These are phyloP conservation scores for Cytospora piceae DNA, from an alignment of 2,329 filamentous ascomycete species.

Conservation along the genomic window DNA sequence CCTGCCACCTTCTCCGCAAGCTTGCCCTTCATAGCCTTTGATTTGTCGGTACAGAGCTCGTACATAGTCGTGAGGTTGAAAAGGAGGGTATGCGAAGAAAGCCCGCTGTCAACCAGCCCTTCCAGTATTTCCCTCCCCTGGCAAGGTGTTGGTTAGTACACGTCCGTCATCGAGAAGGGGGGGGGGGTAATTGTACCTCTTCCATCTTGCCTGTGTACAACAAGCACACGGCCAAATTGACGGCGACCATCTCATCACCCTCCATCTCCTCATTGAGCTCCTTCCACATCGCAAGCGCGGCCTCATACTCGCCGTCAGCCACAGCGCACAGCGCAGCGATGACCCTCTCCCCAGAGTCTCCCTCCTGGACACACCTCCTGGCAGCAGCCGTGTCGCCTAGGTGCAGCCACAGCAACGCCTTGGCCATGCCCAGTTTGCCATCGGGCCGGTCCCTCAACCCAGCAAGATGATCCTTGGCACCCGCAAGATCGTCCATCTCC, in stretches of 20 bases:
- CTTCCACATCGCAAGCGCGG: constrained; percentile 67
- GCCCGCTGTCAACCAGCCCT: constrained; percentile 61
- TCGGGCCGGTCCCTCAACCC: constrained; percentile 52
- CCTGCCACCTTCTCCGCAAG: constrained; percentile 72
- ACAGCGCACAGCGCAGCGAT: constrained; percentile 74
- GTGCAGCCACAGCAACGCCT: constrained; percentile 74
- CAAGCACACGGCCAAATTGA: constrained; percentile 83
- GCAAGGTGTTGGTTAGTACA: constrained; percentile 33
- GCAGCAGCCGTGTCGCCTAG: constrained; percentile 77
- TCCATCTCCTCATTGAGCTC: constrained; percentile 46
- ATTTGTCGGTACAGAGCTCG: constrained; percentile 83
- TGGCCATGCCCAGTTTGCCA: constrained; percentile 50
- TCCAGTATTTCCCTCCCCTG: constrained; percentile 71
- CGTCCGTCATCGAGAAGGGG: not conserved
- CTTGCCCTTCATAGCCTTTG: constrained; percentile 68
- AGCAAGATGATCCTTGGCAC: constrained; percentile 73
- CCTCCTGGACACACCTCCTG: constrained; percentile 51
- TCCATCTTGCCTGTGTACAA: constrained; percentile 79
- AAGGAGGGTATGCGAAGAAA: constrained; percentile 76
- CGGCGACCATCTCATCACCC: constrained; percentile 70
- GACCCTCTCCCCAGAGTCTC: constrained; percentile 49
- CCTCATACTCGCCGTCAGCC: constrained; percentile 73
- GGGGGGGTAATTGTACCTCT: constrained; percentile 48
- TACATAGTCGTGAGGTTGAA: constrained; percentile 93
- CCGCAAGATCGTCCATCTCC: constrained; percentile 86